A percentile compares a stretch with the other conserved stretches of the same genome.
phyloP scores from a whole-genome alignment of 768 basidiomycete genomes.

The Naganishia vishniacii region DNA sequence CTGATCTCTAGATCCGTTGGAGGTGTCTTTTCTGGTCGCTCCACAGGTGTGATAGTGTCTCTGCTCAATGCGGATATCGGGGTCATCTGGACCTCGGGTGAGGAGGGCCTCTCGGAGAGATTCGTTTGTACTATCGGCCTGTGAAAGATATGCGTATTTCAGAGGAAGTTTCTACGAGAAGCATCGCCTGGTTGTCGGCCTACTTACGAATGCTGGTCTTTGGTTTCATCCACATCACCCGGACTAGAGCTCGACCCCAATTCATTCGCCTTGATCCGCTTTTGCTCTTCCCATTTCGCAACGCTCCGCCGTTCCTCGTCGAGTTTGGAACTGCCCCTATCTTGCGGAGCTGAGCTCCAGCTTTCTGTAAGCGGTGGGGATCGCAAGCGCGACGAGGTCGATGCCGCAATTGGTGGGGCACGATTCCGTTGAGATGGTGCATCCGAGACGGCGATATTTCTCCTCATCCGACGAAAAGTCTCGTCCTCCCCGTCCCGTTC shows the following conservation, averaged over 20 bases:
- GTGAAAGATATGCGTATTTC: no score
- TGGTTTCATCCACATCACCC: no score
- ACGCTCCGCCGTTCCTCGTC: conserved; percentile 8
- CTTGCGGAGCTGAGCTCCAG: conserved; percentile 9
- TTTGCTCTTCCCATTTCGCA: conserved; percentile 12
- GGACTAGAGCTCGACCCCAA: no score
- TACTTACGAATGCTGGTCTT: neutral
- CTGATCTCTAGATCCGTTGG: conserved; percentile 74
- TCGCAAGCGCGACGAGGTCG: neutral
- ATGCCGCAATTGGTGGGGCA: neutral
- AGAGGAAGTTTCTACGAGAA: no score
- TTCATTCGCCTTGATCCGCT: no score
- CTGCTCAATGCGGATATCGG: neutral
- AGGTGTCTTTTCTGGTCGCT: conserved; percentile 45
- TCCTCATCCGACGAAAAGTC: neutral
- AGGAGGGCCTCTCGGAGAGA: neutral
- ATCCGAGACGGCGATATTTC: neutral
- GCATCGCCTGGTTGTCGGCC: no score
- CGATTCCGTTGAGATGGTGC: neutral
- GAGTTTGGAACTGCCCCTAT: neutral
- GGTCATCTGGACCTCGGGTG: neutral
- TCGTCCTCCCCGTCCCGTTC: conserved; percentile 12
- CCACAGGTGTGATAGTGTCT: conserved; percentile 20
- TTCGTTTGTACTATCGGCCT: no score
- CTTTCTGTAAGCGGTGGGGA: neutral